A percentile compares a stretch with the other conserved stretches of the same genome.
phyloP scores from a whole-genome alignment of 257 asterid genomes.

The Striga asiatica region DNA sequence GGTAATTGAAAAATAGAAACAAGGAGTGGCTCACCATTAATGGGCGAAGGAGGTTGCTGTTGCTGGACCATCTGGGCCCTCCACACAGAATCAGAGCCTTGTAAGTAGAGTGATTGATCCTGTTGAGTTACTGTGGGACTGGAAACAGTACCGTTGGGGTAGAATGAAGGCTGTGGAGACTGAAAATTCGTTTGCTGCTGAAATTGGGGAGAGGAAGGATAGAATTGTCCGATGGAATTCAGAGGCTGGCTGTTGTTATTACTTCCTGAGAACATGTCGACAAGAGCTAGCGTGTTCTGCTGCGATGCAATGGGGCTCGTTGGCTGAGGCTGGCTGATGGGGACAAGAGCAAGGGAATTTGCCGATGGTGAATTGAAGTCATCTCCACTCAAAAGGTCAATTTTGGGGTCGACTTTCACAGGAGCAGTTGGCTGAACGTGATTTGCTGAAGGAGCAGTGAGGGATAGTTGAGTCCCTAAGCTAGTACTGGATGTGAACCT shows the following conservation, averaged over 20 bases:
- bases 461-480: conserved; percentile 43
- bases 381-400: conserved; percentile 97
- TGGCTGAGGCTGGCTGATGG: conserved; percentile 74
- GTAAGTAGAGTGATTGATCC: conserved; percentile 42
- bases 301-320: conserved; percentile 54
- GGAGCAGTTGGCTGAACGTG: conserved; percentile 45
- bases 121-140: conserved; percentile 37
- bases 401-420: conserved; percentile 38
- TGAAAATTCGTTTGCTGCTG: conserved; percentile 48
- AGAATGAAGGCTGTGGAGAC: conserved; percentile 32
- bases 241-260: conserved; percentile 26
- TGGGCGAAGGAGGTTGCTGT: conserved; percentile 68
- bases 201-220: conserved; percentile 50
- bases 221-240: conserved; percentile 41
- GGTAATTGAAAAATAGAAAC: conserved; percentile 8
- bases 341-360: conserved; percentile 65
- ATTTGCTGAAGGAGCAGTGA: conserved; percentile 54
- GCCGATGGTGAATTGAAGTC: conserved; percentile 57
- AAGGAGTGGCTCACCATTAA: conserved; percentile 40
- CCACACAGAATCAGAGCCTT: conserved; percentile 53
- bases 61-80: conserved; percentile 50
- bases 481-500: conserved; percentile 58
- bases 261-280: conserved; percentile 68
- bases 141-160: conserved; percentile 48
- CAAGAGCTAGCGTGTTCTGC: conserved; percentile 84